phyloP scores from a whole-genome alignment of 306 rosid species.

The Argentina anserina region DNA sequence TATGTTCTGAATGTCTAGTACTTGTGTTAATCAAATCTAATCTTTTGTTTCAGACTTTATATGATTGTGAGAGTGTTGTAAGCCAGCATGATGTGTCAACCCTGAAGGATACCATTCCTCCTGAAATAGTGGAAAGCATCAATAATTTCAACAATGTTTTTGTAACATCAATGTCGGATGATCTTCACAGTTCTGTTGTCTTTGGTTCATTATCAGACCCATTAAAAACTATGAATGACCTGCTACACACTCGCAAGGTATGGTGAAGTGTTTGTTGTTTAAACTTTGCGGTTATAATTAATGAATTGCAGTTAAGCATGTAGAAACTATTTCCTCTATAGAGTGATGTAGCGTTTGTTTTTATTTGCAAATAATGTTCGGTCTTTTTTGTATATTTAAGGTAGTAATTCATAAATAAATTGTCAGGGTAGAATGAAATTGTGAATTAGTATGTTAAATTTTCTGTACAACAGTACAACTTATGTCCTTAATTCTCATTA shows the following conservation, averaged over 20 bases:
- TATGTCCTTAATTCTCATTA: conserved; percentile 10
- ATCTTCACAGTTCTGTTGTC: conserved; percentile 82
- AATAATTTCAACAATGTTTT: conserved; percentile 51
- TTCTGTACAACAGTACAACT: background rate
- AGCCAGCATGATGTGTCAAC: conserved; percentile 53
- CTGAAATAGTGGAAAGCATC: conserved; percentile 45
- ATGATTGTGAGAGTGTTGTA: conserved; percentile 69
- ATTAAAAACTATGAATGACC: conserved; percentile 77
- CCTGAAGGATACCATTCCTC: conserved; percentile 51
- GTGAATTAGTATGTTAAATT: background rate
- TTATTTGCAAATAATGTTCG: background rate
- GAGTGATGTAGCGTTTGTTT: background rate
- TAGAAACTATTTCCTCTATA: background rate
- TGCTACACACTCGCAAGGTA: conserved; percentile 87
- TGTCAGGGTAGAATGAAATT: background rate
- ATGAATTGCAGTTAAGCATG: background rate
- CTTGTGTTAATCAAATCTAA: background rate
- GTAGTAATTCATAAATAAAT: background rate
- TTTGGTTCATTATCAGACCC: conserved; percentile 86
- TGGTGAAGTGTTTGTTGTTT: background rate
- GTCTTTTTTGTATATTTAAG: background rate
- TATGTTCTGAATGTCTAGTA: background rate
- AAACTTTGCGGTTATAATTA: background rate
- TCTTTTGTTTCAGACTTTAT: conserved; percentile 60
- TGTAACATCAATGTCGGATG: conserved; percentile 81